A percentile compares a stretch with the other conserved stretches of the same genome.
Conservation (phyloP, 768 basidiomycete genomes). For the Cantharellus cinnabarinus region DNA sequence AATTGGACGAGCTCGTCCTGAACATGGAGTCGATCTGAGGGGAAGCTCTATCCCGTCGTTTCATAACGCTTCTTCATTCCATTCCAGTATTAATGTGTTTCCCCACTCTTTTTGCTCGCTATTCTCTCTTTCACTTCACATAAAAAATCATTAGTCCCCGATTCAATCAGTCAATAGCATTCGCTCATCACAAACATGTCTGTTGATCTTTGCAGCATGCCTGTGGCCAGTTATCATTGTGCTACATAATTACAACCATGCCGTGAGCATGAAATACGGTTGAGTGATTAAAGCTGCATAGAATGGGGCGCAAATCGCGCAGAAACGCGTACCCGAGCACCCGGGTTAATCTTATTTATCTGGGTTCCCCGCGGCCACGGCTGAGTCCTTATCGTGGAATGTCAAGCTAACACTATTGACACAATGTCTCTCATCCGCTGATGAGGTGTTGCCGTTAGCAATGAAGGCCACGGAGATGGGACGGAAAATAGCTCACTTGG, state of each 20-base stretch:
- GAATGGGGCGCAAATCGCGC: background rate
- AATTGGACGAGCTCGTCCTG: conserved; percentile 64
- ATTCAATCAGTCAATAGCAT: background rate
- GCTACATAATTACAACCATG: too few relatives aligned
- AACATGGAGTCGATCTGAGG: conserved; percentile 52
- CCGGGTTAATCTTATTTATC: background rate
- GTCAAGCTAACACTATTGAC: conserved; percentile 78
- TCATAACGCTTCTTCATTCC: background rate
- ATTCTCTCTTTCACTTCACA: background rate
- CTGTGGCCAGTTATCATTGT: too few relatives aligned
- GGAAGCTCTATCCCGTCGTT: background rate
- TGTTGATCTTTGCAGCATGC: too few relatives aligned
- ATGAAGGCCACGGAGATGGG: background rate
- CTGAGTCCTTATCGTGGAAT: conserved; percentile 14
- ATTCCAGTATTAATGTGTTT: background rate
- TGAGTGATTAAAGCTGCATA: background rate
- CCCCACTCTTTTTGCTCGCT: background rate
- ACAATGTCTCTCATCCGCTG: conserved; percentile 71
- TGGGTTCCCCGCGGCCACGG: conserved; percentile 21
- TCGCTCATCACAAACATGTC: background rate
- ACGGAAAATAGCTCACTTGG: conserved; percentile 35
- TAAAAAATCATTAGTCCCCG: background rate
- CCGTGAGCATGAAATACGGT: too few relatives aligned
- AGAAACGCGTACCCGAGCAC: too few relatives aligned
- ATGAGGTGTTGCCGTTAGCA: background rate